Percentiles rank a stretch among this genome's conserved stretches.
These are phyloP conservation scores for Musa beccarii DNA, from an alignment of 176 grass and related monocot species.

Conservation along the genomic window DNA sequence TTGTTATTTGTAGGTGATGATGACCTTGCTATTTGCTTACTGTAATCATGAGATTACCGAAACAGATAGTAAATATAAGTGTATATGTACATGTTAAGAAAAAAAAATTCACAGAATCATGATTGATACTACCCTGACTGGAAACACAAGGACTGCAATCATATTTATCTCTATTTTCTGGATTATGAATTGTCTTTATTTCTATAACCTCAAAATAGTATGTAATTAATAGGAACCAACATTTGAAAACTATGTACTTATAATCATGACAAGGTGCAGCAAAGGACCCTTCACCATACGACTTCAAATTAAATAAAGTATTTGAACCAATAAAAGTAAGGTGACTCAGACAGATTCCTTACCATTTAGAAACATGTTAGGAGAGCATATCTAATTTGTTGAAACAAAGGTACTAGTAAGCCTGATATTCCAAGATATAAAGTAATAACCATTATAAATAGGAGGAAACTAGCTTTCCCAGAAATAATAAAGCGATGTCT, in stretches of 20 bases:
- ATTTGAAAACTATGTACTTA: not conserved
- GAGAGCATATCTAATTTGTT: not conserved
- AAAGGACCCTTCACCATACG: not conserved
- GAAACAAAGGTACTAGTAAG: not conserved
- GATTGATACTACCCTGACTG: not conserved
- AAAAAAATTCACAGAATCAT: not conserved
- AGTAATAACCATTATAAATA: not conserved
- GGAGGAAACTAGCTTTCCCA: not conserved
- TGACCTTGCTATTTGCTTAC: not conserved
- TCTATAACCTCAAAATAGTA: no score
- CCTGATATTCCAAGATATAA: no score
- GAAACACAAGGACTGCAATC: not conserved
- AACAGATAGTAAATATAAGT: not conserved
- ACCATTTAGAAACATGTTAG: not conserved
- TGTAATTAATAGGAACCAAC: not conserved
- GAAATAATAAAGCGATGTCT: no score
- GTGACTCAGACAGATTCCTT: not conserved
- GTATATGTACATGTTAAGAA: not conserved
- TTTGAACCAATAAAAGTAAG: not conserved
- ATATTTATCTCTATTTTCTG: not conserved
- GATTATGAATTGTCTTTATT: not conserved
- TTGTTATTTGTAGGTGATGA: not conserved
- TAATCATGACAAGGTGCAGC: not conserved
- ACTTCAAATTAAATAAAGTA: not conserved
- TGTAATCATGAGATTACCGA: not conserved